Base-by-base conservation (phyloP, 176 grass and related monocot species). In the Tuctoria greenei region DNA sequence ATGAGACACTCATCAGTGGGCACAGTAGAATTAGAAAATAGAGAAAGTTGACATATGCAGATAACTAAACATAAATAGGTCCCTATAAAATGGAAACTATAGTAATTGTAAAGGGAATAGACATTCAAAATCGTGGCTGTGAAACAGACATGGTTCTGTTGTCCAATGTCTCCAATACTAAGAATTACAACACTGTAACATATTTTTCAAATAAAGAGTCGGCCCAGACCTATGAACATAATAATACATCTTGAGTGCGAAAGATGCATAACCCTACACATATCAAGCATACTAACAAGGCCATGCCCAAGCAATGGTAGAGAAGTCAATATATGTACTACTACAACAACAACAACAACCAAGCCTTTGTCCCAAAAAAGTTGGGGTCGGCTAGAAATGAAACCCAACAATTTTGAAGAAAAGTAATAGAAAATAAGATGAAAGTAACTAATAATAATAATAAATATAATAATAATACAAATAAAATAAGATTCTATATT, bases 71-170 rank as follows among this genome's bases (percentile, higher is more conserved):
- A 71, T 31, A 28, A 28, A 58, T 63, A 31, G 17, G 21, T 1
- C 21, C 7, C 69, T 34, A 74, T 34, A 59, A 21, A 85, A 38
- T 70, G 61, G 24, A 73, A 74, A 58, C 57, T 60, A 38, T 47
- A 44, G 49, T 18, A 42, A 38, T 52, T 55, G 8, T 9, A 61
- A 41, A 13, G 40, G 62, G 35, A 24, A 74, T 37, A 50, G 46
- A n/a, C 39, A 4, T 5, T 52, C 61, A 45, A 47, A 47, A 73
- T 79, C 26, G 16, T 67, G 49, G 36, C 40, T 31, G 31, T 31
- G 31, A 31, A 31, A 31, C 31, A 31, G 31, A 73, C 23, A 44
- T 7, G 4, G 39, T 55, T 56, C n/a, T 28, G 36, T n/a, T 45
- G 17, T 44, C 4, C 36, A 27, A 46, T 67, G 27, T 60, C 14